Evolutionary conservation across 331 rosid genomes (phyloP).

Genomic region (Arachis monticola): DNA sequence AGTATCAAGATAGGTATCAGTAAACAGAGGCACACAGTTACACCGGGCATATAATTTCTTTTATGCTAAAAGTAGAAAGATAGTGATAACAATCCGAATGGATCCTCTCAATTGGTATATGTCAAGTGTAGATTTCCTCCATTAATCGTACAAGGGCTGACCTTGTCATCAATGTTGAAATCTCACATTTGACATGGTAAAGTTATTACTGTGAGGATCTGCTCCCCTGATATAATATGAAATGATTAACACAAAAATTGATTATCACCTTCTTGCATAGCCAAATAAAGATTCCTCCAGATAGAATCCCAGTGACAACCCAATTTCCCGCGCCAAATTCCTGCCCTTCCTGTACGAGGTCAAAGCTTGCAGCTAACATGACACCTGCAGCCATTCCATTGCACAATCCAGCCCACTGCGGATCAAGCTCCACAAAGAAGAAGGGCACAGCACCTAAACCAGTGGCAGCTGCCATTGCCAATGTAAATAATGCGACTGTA

Average conservation of each 20-base stretch:
- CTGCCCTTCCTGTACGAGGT: constrained; percentile 92
- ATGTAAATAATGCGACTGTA: constrained; percentile 89
- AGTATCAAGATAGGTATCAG: constrained; percentile 7
- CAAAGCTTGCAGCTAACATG: constrained; percentile 98
- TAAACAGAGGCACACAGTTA: constrained; percentile 8
- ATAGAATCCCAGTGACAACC: constrained; percentile 88
- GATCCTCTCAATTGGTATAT: too few relatives aligned
- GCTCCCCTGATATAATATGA: not conserved
- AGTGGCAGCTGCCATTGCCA: constrained; percentile 99
- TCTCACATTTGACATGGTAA: too few relatives aligned
- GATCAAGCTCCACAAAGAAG: constrained; percentile 98
- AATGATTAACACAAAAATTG: constrained; percentile 21
- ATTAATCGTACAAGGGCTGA: too few relatives aligned
- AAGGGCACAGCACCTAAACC: constrained; percentile 99
- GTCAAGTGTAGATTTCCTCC: too few relatives aligned
- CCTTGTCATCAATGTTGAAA: too few relatives aligned
- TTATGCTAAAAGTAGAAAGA: constrained; percentile 16
- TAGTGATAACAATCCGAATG: not conserved
- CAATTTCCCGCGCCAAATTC: constrained; percentile 85
- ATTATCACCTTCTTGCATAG: constrained; percentile 85
- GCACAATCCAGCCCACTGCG: constrained; percentile 97
- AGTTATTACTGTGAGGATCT: too few relatives aligned
- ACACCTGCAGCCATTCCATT: constrained; percentile 99
- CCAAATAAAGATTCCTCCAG: constrained; percentile 94
- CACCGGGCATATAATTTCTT: constrained; percentile 3